Base-by-base conservation (phyloP, 2,329 filamentous ascomycete species). In the Orbilia ellipsospora region DNA sequence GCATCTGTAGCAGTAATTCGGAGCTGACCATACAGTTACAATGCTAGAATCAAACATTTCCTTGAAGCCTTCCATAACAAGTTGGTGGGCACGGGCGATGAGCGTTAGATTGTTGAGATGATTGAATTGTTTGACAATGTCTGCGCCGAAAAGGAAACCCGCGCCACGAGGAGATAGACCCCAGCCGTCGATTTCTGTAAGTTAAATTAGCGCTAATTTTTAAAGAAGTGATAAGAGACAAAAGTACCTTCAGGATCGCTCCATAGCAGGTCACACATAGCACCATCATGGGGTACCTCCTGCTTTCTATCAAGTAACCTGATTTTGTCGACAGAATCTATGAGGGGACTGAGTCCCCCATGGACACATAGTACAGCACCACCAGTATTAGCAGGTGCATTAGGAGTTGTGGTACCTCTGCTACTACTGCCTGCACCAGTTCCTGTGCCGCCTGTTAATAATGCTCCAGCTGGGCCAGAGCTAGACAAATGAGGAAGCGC, bases 51-150 rank as follows among this genome's bases (percentile, higher is more conserved):
- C 93, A 81, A 98, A 99, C 94, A 98, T 98, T 82, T 98, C 95
- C 84, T 98, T 98, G 83, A 97, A 99, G 0, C 95, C 95, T 82
- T 99, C 95, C 95, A 98, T 99, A 78, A 99, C 95, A 20, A 99
- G 89, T 82, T 99, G 95, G 81, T 99, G 95, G 0, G 95, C 95
- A 66, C 95, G 89, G 16, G 94, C 95, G 78, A 99, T 95, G 62
- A 99, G 87, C 20, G 90, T 93, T 28, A 99, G 87, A 81, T 97
- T 92, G 82, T 99, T 99, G 70, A 90, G 88, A 83, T 97, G 90
- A 83, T 98, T 99, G 85, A 99, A 99, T 78, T 90, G 89, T 80
- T 95, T 96, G 80, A 98, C 94, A 70, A 98, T 98, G 81, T 97
- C 94, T 2, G 92, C 90, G 61, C 95, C 95, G 79, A 99, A 99